Evolutionary conservation across 2,329 filamentous ascomycete genomes (phyloP), one percentile per base, ranked within the genome.

Genomic region (Pseudogymnoascus sp.): DNA sequence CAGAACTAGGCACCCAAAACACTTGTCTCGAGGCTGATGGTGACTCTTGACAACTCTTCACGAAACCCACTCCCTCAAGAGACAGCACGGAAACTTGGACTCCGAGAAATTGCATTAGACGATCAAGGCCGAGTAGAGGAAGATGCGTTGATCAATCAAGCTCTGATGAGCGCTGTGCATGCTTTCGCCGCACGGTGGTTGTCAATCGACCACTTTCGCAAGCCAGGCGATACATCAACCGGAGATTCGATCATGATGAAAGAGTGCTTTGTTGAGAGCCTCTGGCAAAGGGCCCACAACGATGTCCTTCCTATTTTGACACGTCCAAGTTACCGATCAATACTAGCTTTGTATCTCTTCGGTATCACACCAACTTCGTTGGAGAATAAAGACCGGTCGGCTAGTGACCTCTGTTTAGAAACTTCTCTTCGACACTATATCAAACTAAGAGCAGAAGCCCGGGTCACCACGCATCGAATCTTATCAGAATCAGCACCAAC

Each of bases 21-120:
- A 59, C 52, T 59, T 35, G 35, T 59, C 16, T 59, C 52, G n/a
- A 29, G 52, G 52, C 52, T 59, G 26, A 59, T 59, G 52, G 35
- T 59, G 8, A 59, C 52, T 11, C 35, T 59, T 11, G 52, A 59
- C 26, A 59, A 35, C 26, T 37, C 35, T 37, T n/a, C 35, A 37
- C 11, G 35, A n/a, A 37, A 37, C 35, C 35, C 35, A 37, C 35
- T 37, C 35, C 35, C 35, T 37, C 12, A 12, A n/a, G 35, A 37
- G 35, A 37, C 35, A 37, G 35, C 35, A 37, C 35, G 35, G 14
- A 37, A 37, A 12, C 35, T 37, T 37, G 35, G 35, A 37, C 14
- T 37, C 35, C 11, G 35, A n/a, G 35, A 37, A 37, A 37, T n/a
- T 37, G 35, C 12, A 37, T 37, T 37, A 11, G 35, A 37, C 12